phyloP scores from a whole-genome alignment of 345 rosid genomes.

The Gossypium longicalyx region DNA sequence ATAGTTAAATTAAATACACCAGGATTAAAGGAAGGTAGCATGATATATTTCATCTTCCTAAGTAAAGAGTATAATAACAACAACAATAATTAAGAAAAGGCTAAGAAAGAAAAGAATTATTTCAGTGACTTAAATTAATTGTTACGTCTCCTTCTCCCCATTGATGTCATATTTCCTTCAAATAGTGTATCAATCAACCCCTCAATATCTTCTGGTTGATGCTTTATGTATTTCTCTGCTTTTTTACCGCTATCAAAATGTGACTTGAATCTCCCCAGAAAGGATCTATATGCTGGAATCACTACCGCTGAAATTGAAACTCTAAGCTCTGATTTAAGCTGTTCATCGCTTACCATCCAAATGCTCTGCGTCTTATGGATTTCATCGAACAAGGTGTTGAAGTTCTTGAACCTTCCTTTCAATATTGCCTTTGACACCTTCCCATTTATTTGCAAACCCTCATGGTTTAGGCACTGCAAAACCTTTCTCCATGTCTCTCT shows the following conservation, averaged over 20 bases:
- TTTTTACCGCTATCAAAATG: constrained; percentile 55
- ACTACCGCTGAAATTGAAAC: constrained; percentile 73
- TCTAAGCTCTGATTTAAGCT: constrained; percentile 85
- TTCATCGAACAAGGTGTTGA: constrained; percentile 77
- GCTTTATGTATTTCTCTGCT: constrained; percentile 69
- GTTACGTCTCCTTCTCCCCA: constrained; percentile 38
- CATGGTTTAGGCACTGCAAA: constrained; percentile 55
- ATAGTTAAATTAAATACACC: no score
- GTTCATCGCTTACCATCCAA: constrained; percentile 91
- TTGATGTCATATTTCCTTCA: constrained; percentile 58
- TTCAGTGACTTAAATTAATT: not conserved
- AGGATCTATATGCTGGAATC: constrained; percentile 84
- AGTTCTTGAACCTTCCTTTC: constrained; percentile 74
- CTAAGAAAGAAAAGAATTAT: not conserved
- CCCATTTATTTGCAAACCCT: constrained; percentile 61
- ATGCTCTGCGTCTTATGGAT: constrained; percentile 76
- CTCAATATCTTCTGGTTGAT: constrained; percentile 85
- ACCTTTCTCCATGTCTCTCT: constrained; percentile 83
- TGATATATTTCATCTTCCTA: no score
- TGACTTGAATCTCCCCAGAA: constrained; percentile 67
- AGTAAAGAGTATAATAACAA: no score
- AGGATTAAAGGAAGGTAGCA: no score
- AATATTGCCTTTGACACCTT: constrained; percentile 57
- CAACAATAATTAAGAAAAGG: no score
- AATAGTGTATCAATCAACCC: constrained; percentile 64